These are phyloP conservation scores for sunflower (Helianthus annuus) DNA, from an alignment of 129 eudicot species.

Conservation along the genomic window HanXRQr2.0-SUNRISE NC_035441.2:112897223-112897722, in stretches of 20 bases:
- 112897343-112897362: no score
- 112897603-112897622: background rate
- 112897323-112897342: no score
- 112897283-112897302: no score
- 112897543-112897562: conserved; percentile 71
- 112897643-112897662: conserved; percentile 59
- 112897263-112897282: no score
- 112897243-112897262: no score
- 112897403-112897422: background rate
- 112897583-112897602: background rate
- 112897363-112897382: no score
- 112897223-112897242: no score
- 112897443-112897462: conserved; percentile 51
- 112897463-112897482: conserved; percentile 95
- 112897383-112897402: no score
- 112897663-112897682: conserved; percentile 27
- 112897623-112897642: background rate
- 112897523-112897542: conserved; percentile 69
- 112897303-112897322: no score
- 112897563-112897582: conserved; percentile 63
- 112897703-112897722: conserved; percentile 50
- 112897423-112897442: conserved; percentile 17
- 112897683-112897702: conserved; percentile 22
- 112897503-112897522: conserved; percentile 97
- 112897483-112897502: conserved; percentile 93